Evolutionary conservation across 441 rosid species (phyloP), one percentile per base, ranked within the genome.

Genomic region (Arabidopsis hybrid): DNA sequence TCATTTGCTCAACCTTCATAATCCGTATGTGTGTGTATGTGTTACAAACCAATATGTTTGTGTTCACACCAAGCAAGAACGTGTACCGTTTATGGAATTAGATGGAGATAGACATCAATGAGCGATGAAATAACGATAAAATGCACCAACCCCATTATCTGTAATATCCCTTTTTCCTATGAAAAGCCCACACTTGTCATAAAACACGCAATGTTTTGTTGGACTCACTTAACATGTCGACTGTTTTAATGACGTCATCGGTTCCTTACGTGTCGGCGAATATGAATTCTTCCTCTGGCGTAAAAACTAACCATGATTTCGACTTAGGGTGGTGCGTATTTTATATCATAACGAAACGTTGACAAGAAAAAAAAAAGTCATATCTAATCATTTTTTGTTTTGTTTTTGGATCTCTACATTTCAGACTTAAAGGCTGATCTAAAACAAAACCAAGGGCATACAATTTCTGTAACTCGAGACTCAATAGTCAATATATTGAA

Each of bases 111-210:
- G 61, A 60, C 9, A 32, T 29, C 42, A 58, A 58, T 58, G 38
- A 67, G 63, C 18, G 16, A 47, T 74, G 61, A 52, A 69, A 52
- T 35, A n/a, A 61, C 56, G 31, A 49, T 29, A 47, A 59, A 67
- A 55, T 35, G 6, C 45, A 62, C 79, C 79, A 69, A 69, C 74
- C 70, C 79, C 74, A 75, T 52, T 60, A 74, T 60, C 49, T 51
- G 47, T 49, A 26, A 26, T 26, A 49, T 14, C 4, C 60, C 38
- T 1, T 26, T 55, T 21, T 6, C 38, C 67, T 57, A 16, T 47
- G 8, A 12, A 13, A 55, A 55, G 7, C 51, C 5, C 35, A 43
- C 73, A 61, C 12, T 52, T 68, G 74, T 75, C 69, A 68, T 49
- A 4, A 51, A 17, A 57, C 39, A 31, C 55, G 7, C 42, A 10